phyloP scores from a whole-genome alignment of 2,329 filamentous ascomycete genomes.

The Trichoderma atroviride region DNA sequence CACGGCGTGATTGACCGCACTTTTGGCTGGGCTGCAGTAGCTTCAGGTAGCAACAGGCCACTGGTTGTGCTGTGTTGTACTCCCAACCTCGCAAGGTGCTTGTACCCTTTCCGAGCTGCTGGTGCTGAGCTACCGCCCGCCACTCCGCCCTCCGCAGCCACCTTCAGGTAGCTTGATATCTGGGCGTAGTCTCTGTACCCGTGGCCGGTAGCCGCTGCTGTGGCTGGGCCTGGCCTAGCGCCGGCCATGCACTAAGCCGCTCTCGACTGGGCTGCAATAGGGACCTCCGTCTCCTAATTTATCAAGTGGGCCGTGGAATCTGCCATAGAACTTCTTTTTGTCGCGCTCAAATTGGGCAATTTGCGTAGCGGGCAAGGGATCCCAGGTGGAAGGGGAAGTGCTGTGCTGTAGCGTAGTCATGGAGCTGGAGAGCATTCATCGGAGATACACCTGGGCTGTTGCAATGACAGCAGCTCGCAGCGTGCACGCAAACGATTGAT shows the following conservation, averaged over 20 bases:
- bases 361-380: constrained; percentile 29
- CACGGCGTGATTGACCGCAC: constrained; percentile 15
- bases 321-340: constrained; percentile 28
- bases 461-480: no score
- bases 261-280: constrained; percentile 10
- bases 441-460: background rate
- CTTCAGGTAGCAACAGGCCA: constrained; percentile 16
- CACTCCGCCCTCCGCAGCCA: constrained; percentile 18
- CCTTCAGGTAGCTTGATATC: constrained; percentile 1
- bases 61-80: background rate
- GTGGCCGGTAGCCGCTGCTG: background rate
- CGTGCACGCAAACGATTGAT: no score
- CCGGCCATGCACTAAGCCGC: background rate
- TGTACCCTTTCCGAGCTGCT: background rate
- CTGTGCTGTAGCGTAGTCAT: background rate
- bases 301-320: constrained; percentile 27
- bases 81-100: constrained; percentile 2
- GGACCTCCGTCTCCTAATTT: constrained; percentile 28
- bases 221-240: background rate
- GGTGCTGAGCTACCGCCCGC: constrained; percentile 3
- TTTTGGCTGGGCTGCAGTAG: constrained; percentile 15
- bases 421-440: background rate
- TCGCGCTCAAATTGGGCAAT: constrained; percentile 34
- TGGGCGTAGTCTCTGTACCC: background rate
- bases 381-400: constrained; percentile 1